Evolutionary conservation across 2,329 filamentous ascomycete genomes (phyloP).

Genomic region (Cercospora canescens): DNA sequence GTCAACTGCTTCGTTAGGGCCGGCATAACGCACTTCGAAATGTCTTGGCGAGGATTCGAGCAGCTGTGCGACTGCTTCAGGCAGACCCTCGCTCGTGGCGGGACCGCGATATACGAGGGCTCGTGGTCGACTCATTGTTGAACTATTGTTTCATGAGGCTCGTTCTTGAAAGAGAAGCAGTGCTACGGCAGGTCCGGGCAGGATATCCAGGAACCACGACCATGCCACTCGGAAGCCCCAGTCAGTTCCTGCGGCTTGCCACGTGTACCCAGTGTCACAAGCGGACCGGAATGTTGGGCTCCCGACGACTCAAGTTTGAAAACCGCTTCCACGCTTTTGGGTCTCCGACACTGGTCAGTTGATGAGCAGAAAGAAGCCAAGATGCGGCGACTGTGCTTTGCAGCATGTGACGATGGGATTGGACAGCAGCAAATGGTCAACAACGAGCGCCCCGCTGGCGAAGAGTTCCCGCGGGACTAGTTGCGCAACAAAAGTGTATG

Average conservation of each 20-base stretch:
- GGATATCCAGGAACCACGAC: neutral
- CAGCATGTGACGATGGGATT: neutral
- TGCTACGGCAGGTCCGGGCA: neutral
- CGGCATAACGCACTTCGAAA: conserved; percentile 22
- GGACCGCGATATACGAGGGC: conserved; percentile 26
- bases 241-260: neutral
- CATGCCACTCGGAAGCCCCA: neutral
- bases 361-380: neutral
- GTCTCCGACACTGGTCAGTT: neutral
- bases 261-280: neutral
- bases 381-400: neutral
- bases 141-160: neutral
- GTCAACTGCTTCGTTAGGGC: conserved; percentile 20
- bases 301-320: neutral
- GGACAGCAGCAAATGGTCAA: neutral
- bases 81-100: conserved; percentile 16
- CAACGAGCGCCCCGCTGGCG: neutral
- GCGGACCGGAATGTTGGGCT: neutral
- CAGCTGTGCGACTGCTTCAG: conserved; percentile 22
- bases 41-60: conserved; percentile 16
- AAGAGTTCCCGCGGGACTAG: neutral
- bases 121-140: conserved; percentile 4
- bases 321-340: neutral
- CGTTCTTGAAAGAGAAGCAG: neutral
- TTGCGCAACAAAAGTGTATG: neutral